phyloP scores from a whole-genome alignment of 2,329 filamentous ascomycete genomes.

The Bipolaris oryzae region DNA sequence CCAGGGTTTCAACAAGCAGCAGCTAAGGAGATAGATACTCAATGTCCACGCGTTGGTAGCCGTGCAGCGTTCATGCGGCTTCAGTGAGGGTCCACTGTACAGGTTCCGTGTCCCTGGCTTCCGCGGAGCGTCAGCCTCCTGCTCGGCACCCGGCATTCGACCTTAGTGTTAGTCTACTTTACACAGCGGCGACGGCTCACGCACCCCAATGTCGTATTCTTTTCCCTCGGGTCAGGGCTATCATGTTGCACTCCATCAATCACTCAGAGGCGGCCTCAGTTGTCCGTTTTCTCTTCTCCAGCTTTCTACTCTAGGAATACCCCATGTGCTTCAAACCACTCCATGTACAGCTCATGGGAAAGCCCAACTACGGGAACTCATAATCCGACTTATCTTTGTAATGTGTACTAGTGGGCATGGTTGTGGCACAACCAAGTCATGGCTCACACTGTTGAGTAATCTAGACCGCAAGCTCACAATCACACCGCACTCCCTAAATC shows the following conservation, averaged over 20 bases:
- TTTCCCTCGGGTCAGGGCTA: neutral
- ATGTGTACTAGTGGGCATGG: too few relatives aligned
- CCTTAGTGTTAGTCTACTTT: neutral
- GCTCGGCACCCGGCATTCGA: neutral
- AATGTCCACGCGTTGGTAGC: neutral
- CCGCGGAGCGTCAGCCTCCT: conserved; percentile 5
- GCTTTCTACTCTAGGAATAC: neutral
- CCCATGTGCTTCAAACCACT: neutral
- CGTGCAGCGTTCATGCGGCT: neutral
- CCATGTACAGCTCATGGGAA: neutral
- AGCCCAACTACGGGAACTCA: too few relatives aligned
- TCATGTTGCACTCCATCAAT: neutral
- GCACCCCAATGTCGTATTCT: neutral
- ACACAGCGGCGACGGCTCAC: neutral
- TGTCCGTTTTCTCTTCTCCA: neutral
- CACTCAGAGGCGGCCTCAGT: neutral
- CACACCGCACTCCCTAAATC: neutral
- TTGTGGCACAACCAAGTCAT: neutral
- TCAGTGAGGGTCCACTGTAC: neutral
- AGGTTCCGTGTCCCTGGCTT: neutral
- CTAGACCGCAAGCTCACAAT: neutral
- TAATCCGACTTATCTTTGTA: neutral
- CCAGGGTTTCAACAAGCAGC: neutral
- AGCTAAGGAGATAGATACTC: too few relatives aligned
- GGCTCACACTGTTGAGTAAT: too few relatives aligned